These are phyloP conservation scores for Laguncularia racemosa DNA, from an alignment of 345 rosid species.

Conservation along the genomic window DNA sequence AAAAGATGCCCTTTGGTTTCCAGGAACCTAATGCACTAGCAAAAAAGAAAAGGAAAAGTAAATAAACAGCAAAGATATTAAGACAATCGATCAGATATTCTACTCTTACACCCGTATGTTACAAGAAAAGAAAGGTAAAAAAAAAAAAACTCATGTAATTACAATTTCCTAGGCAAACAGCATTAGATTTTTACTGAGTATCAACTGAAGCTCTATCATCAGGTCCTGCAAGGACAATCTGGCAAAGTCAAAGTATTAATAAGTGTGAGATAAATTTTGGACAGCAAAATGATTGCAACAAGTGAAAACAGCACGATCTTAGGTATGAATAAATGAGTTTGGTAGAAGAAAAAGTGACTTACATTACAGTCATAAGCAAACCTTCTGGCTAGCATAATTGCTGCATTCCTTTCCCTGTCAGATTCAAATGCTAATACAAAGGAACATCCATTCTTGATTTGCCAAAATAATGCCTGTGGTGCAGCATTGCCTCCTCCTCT, in stretches of 20 bases:
- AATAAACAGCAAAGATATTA: slow-evolving; percentile 5
- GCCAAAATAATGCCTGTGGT: slow-evolving; percentile 92
- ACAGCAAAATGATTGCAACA: too few relatives aligned
- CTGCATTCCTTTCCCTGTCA: slow-evolving; percentile 80
- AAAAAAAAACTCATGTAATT: slow-evolving; percentile 23
- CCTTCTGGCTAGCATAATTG: slow-evolving; percentile 89
- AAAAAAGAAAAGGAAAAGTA: slow-evolving; percentile 11
- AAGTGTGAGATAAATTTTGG: not conserved
- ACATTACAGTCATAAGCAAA: slow-evolving; percentile 98
- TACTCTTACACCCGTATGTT: slow-evolving; percentile 30
- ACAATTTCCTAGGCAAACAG: slow-evolving; percentile 13
- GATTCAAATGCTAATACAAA: slow-evolving; percentile 87
- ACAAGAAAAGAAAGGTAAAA: slow-evolving; percentile 5
- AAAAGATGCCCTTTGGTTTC: too few relatives aligned
- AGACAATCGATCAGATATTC: slow-evolving; percentile 11
- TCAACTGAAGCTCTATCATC: slow-evolving; percentile 34
- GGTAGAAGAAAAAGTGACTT: slow-evolving; percentile 17
- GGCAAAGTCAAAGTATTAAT: slow-evolving; percentile 11
- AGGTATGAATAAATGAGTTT: not conserved
- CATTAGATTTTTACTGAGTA: not conserved
- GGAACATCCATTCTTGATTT: slow-evolving; percentile 60
- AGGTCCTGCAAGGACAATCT: slow-evolving; percentile 60
- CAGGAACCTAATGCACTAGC: not conserved
- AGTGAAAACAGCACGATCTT: not conserved
- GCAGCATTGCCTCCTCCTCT: slow-evolving; percentile 99